Evolutionary conservation across 345 rosid species (phyloP).

Genomic region (Trapa bicornis): DNA sequence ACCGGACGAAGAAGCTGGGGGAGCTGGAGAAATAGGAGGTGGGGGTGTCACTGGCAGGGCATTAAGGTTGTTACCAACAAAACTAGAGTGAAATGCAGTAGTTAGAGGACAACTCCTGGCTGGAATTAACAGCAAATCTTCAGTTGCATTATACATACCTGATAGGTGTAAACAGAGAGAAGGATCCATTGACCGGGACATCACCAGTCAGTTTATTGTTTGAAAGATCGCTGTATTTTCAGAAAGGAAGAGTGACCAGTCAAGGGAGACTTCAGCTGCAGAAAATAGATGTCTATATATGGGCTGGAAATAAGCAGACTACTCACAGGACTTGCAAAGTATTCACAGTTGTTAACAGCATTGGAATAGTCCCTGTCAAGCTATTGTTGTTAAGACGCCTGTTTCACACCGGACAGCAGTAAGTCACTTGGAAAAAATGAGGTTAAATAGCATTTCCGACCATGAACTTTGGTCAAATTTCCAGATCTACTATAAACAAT

Average conservation of each 20-base stretch:
- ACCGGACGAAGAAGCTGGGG: constrained; percentile 36
- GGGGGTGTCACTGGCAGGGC: constrained; percentile 30
- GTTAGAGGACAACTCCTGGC: constrained; percentile 10
- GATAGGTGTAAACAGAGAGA: constrained; percentile 56
- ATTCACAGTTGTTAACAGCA: constrained; percentile 7
- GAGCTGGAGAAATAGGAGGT: constrained; percentile 30
- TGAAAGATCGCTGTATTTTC: constrained; percentile 70
- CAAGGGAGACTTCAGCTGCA: neutral
- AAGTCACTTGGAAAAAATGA: neutral
- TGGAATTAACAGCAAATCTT: neutral
- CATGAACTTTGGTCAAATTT: too few relatives aligned
- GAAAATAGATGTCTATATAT: neutral
- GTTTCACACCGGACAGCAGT: neutral
- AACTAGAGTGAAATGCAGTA: constrained; percentile 38
- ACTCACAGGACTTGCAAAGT: constrained; percentile 22
- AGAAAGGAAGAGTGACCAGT: neutral
- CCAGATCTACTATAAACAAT: too few relatives aligned
- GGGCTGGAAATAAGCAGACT: neutral
- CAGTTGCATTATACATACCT: constrained; percentile 46
- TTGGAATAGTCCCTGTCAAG: constrained; percentile 10
- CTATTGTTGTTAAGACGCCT: constrained; percentile 21
- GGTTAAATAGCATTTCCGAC: too few relatives aligned
- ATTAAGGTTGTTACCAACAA: constrained; percentile 23
- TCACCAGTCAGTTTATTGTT: constrained; percentile 52
- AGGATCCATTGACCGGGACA: constrained; percentile 70